Conservation (phyloP, 139 green algal species). For the Yamagishiella unicocca region DNA sequence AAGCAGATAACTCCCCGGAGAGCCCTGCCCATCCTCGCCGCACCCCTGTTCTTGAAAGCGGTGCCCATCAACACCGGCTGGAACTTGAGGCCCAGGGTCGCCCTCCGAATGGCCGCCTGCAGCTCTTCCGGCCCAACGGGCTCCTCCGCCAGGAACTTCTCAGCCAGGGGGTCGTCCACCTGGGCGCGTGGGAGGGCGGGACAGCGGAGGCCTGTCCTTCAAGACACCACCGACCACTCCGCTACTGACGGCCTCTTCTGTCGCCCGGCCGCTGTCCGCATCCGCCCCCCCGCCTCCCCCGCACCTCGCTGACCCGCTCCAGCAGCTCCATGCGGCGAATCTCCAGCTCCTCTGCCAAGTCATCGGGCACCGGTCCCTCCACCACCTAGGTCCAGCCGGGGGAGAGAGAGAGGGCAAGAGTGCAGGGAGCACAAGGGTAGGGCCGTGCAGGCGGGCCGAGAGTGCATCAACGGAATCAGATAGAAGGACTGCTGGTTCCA, state of each 20-base stretch:
- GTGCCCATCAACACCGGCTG: slow-evolving; percentile 97
- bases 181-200: slow-evolving; percentile 55
- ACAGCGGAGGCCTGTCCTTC: too few relatives aligned
- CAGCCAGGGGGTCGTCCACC: slow-evolving; percentile 93
- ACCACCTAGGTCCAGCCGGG: slow-evolving; percentile 44
- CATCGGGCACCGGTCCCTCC: slow-evolving; percentile 81
- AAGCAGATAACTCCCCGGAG: too few relatives aligned
- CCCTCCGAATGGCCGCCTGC: slow-evolving; percentile 79
- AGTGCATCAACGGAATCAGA: too few relatives aligned
- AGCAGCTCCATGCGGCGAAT: slow-evolving; percentile 73
- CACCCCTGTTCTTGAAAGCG: slow-evolving; percentile 92
- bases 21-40: too few relatives aligned
- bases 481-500: too few relatives aligned
- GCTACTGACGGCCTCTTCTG: too few relatives aligned
- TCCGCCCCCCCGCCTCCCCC: not conserved
- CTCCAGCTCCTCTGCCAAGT: slow-evolving; percentile 74
- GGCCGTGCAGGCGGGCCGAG: too few relatives aligned
- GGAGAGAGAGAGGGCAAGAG: not conserved
- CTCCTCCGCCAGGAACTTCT: slow-evolving; percentile 93
- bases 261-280: too few relatives aligned
- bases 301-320: slow-evolving; percentile 45
- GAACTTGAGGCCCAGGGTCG: slow-evolving; percentile 84
- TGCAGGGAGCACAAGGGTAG: too few relatives aligned
- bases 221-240: too few relatives aligned
- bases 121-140: slow-evolving; percentile 78